Evolutionary conservation across 2,329 filamentous ascomycete species (phyloP), one percentile per base, ranked within the genome.

Genomic region (Sporothrix schenckii): DNA sequence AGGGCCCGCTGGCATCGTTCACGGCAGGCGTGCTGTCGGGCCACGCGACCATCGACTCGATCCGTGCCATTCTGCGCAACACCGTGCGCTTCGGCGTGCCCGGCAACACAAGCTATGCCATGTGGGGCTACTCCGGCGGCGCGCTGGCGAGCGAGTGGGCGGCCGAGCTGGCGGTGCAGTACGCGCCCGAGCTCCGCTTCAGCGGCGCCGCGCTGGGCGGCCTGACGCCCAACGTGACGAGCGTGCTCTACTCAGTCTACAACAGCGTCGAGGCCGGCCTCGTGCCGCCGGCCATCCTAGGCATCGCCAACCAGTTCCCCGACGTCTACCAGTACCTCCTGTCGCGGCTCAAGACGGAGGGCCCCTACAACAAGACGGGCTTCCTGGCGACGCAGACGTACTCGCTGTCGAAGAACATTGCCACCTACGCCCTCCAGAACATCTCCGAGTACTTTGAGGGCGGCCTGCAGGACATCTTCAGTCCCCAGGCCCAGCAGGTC

Each of bases 101-200:
- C 11, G 53, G 72, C 6, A 74, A 77, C 16, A 77, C 81, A 0
- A 77, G 73, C 4, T 76, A 82, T 54, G 80, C 81, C 2, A 76
- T 87, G 69, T 87, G 84, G 84, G 85, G 85, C 5, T 86, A 86
- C 75, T 85, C 82, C 5, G 84, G 85, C 6, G 85, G 84, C n/a
- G 80, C 80, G 14, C 72, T 86, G 50, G 83, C 83, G 1, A 81
- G 77, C n/a, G 83, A 82, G 66, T 85, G 81, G 80, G 84, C 84
- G 1, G 80, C 81, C n/a, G 82, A 85, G 73, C 73, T 86, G 63
- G 81, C 84, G 69, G 76, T 77, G 1, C 76, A 76, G 27, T 86
- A 86, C 73, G 84, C 84, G 0, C 82, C 83, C 1, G 83, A 86
- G 70, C 74, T 86, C 52, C 75, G 77, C 34, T 79, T 86, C 50